A percentile compares a stretch with the other conserved stretches of the same genome.
Evolutionary conservation across 2,329 filamentous ascomycete genomes (phyloP).

Genomic region (Penicillium sclerotigenum): DNA sequence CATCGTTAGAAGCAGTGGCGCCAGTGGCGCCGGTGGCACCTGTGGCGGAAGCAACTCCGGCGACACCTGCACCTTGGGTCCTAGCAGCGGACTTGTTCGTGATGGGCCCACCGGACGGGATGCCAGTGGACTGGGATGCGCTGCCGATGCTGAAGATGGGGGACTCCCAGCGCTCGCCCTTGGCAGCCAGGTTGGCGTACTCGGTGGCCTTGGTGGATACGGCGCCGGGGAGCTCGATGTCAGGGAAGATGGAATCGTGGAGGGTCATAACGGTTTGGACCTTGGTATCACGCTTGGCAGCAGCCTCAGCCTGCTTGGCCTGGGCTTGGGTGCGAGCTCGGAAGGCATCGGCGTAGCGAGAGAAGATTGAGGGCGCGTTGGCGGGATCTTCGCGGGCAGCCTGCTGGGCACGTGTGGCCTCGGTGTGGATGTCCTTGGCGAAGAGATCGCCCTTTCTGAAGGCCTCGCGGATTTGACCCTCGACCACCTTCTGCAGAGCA

Average conservation of each 20-base stretch:
- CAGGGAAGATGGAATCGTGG: slow-evolving; percentile 87
- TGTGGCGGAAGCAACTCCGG: slow-evolving; percentile 14
- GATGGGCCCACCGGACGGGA: slow-evolving; percentile 59
- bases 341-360: slow-evolving; percentile 72
- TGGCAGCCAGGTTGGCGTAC: slow-evolving; percentile 80
- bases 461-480: slow-evolving; percentile 83
- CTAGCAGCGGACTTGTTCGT: slow-evolving; percentile 56
- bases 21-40: slow-evolving; percentile 11
- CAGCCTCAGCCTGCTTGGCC: slow-evolving; percentile 70
- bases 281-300: slow-evolving; percentile 61
- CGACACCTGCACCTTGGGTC: slow-evolving; percentile 16
- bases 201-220: slow-evolving; percentile 92
- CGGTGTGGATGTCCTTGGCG: slow-evolving; percentile 73
- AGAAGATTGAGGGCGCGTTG: slow-evolving; percentile 77
- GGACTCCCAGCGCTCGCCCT: slow-evolving; percentile 92
- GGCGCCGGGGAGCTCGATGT: slow-evolving; percentile 79
- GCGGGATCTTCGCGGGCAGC: slow-evolving; percentile 67
- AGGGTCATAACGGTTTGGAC: slow-evolving; percentile 82
- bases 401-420: slow-evolving; percentile 70
- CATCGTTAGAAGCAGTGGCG: slow-evolving; percentile 3
- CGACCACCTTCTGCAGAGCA: slow-evolving; percentile 78
- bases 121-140: slow-evolving; percentile 67
- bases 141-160: slow-evolving; percentile 86
- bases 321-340: slow-evolving; percentile 71
- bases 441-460: slow-evolving; percentile 71